Evolutionary conservation across 2,329 filamentous ascomycete species (phyloP).

Genomic region (Cryphonectria parasitica): DNA sequence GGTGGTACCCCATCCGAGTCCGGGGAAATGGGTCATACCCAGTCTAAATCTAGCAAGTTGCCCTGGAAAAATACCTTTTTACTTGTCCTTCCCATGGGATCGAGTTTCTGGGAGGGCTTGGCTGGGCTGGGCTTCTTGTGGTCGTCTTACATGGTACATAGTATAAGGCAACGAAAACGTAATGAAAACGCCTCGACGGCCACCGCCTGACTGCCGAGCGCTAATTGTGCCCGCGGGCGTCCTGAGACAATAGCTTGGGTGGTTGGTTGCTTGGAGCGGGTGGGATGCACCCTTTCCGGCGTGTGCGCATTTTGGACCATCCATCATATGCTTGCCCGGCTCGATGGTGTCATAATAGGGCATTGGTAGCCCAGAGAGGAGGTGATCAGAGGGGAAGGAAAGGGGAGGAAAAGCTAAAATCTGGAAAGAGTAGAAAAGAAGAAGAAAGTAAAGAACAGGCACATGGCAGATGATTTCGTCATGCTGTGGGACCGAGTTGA

Average conservation of each 20-base stretch:
- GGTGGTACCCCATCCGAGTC: constrained; percentile 9
- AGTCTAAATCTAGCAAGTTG: background rate
- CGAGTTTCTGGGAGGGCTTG: constrained; percentile 12
- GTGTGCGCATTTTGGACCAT: background rate
- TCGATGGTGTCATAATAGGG: background rate
- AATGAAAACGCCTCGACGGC: constrained; percentile 29
- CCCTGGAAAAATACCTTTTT: background rate
- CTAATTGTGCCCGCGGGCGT: background rate
- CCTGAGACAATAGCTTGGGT: background rate
- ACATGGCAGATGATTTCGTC: background rate
- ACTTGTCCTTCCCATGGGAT: background rate
- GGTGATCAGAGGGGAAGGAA: background rate
- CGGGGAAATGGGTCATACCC: constrained; percentile 17
- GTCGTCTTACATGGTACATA: constrained; percentile 1
- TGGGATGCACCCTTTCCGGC: constrained; percentile 5
- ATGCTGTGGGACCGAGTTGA: constrained; percentile 3
- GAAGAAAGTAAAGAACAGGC: background rate
- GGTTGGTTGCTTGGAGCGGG: background rate
- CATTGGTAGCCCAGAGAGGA: background rate
- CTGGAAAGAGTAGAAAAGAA: background rate
- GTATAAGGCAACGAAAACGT: constrained; percentile 34
- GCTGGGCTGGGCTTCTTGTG: constrained; percentile 7
- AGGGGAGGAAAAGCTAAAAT: background rate
- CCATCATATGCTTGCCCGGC: background rate
- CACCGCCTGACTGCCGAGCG: background rate